Conservation (phyloP, 768 basidiomycete species). For the Lentinula sp. region DNA sequence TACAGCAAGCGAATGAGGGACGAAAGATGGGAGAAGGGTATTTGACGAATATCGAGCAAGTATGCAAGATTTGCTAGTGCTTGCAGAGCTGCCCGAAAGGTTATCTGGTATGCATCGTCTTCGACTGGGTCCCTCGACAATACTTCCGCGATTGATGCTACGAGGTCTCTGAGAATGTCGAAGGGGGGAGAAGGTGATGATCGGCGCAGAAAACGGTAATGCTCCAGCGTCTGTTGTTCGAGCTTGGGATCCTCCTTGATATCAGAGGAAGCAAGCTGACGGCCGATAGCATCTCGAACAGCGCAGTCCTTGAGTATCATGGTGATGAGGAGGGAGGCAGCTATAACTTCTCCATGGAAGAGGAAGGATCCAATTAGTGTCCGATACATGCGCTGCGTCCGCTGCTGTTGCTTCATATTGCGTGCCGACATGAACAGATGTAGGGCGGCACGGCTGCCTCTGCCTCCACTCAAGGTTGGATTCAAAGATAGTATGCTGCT, state of each 20-base stretch:
- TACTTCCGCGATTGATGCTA: slow-evolving; percentile 26
- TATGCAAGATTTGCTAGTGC: slow-evolving; percentile 54
- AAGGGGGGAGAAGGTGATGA: slow-evolving; percentile 10
- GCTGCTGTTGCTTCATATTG: background rate
- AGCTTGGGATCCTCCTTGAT: background rate
- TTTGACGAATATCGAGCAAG: slow-evolving; percentile 41
- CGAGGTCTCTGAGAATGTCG: slow-evolving; percentile 17
- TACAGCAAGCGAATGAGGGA: slow-evolving; percentile 42
- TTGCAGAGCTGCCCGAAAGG: slow-evolving; percentile 39
- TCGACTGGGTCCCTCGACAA: slow-evolving; percentile 19
- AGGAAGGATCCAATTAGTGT: slow-evolving; percentile 37
- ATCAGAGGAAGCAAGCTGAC: slow-evolving; percentile 12
- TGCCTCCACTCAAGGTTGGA: background rate
- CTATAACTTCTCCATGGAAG: slow-evolving; percentile 49
- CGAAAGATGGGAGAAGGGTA: slow-evolving; percentile 39
- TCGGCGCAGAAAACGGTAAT: background rate
- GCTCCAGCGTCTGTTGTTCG: background rate
- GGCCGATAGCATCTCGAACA: slow-evolving; percentile 17
- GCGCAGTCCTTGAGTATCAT: slow-evolving; percentile 44
- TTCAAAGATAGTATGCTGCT: slow-evolving; percentile 12
- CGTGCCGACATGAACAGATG: background rate
- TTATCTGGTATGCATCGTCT: slow-evolving; percentile 12
- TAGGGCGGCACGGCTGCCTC: background rate
- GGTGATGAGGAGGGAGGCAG: slow-evolving; percentile 44
- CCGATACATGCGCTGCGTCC: slow-evolving; percentile 37